Evolutionary conservation across 2,329 filamentous ascomycete genomes (phyloP).

Genomic region (Diaporthe eres): DNA sequence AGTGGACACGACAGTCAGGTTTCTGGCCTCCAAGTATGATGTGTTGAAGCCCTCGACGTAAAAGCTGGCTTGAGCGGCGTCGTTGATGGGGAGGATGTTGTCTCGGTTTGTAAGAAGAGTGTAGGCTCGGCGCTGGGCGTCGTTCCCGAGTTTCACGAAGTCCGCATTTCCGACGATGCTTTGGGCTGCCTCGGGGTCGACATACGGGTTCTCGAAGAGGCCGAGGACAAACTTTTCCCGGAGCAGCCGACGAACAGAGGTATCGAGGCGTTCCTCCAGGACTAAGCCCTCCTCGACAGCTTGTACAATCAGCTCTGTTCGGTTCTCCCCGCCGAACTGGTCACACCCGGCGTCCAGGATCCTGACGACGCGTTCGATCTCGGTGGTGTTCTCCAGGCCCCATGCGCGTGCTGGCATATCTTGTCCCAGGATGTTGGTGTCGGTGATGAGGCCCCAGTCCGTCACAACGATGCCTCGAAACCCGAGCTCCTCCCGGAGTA

Average conservation of each 20-base stretch:
- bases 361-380: slow-evolving; percentile 57
- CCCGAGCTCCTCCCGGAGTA: slow-evolving; percentile 61
- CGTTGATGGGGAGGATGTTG: slow-evolving; percentile 41
- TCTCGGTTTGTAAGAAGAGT: slow-evolving; percentile 45
- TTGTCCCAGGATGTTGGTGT: slow-evolving; percentile 57
- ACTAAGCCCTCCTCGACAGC: slow-evolving; percentile 57
- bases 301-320: slow-evolving; percentile 62
- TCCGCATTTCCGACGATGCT: slow-evolving; percentile 59
- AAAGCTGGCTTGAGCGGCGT: slow-evolving; percentile 49
- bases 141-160: slow-evolving; percentile 55
- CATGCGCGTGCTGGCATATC: slow-evolving; percentile 63
- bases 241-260: slow-evolving; percentile 61
- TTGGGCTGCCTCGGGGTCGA: slow-evolving; percentile 59
- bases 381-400: slow-evolving; percentile 62
- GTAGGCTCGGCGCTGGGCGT: slow-evolving; percentile 51
- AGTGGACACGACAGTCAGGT: slow-evolving; percentile 1
- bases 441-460: slow-evolving; percentile 67
- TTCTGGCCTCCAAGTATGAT: slow-evolving; percentile 11
- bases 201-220: slow-evolving; percentile 66
- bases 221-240: slow-evolving; percentile 65
- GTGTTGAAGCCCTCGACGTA: slow-evolving; percentile 16
- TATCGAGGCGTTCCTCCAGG: slow-evolving; percentile 59
- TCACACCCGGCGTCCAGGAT: slow-evolving; percentile 66
- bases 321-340: slow-evolving; percentile 64
- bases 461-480: slow-evolving; percentile 65